Base-by-base conservation (phyloP, 225 moss, liverwort and hornwort genomes). In the Lunularia cruciata region DNA sequence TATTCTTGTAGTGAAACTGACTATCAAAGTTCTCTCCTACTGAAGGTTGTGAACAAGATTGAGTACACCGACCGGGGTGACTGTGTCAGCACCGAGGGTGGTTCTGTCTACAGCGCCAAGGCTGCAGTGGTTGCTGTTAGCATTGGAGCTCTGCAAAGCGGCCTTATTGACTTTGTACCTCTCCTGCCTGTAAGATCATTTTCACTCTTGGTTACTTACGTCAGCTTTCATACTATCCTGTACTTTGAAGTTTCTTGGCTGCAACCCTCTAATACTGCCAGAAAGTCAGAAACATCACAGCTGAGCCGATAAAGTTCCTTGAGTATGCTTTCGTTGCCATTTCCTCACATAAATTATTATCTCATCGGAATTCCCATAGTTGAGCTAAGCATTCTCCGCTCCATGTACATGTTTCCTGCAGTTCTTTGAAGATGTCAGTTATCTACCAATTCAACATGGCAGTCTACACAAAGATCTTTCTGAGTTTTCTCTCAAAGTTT, bases 401-500 rank as follows among this genome's bases (percentile, higher is more conserved):
- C n/a, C n/a, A n/a, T n/a, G n/a, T n/a, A n/a, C 1, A 0, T 73
- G 83, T 12, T 81, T 88, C 30, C 59, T 86, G 69, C 70, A 82
- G 70, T 56, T 55, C 22, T 60, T 79, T 73, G 79, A 90, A 90
- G 77, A 80, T 90, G 22, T 73, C 77, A 18, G 79, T 83, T 14
- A 77, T 88, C 60, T 88, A 75, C 54, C 72, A 83, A 48, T 90
- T 79, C 63, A 65, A 88, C 74, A 86, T 90, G 90, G 86, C 90
- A 18, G 47, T 88, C 34, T 88, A 90, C 75, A 90, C 88, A 27
- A 90, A 88, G 69, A 90, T 88, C 40, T 86, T 83, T 69, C 73
- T 88, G 26, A 86, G 84, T 15, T 85, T 91, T 51, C 77, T 88
- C 27, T 73, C 73, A 39, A 75, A 58, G 16, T 91, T 91, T 72